phyloP scores from a whole-genome alignment of 805 yeast species.

The Wickerhamiella azymoides region DNA sequence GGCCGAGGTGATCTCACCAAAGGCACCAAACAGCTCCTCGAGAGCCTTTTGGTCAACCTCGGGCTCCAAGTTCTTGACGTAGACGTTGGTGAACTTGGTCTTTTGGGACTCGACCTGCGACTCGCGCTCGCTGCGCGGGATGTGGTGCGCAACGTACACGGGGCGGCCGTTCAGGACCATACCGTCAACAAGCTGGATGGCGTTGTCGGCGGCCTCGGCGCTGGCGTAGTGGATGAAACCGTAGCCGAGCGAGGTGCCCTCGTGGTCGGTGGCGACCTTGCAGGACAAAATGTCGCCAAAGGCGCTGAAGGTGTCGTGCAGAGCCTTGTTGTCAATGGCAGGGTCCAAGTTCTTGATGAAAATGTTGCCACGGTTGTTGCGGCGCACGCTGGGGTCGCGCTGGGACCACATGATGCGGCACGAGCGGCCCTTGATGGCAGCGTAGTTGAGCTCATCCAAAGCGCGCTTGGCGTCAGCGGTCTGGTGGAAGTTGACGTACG shows the following conservation, averaged over 20 bases:
- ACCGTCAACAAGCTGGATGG: constrained; percentile 95
- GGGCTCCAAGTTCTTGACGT: constrained; percentile 74
- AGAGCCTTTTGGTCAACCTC: constrained; percentile 50
- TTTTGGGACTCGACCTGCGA: constrained; percentile 79
- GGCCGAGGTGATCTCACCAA: constrained; percentile 74
- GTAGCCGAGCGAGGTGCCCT: constrained; percentile 85
- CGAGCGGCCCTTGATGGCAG: constrained; percentile 85
- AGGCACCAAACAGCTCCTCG: constrained; percentile 52
- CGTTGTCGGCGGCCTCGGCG: constrained; percentile 83
- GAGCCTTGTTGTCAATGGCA: constrained; percentile 95
- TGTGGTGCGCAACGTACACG: constrained; percentile 90
- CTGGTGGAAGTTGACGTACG: constrained; percentile 91
- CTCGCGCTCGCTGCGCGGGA: constrained; percentile 86
- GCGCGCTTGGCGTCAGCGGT: constrained; percentile 86
- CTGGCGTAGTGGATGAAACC: constrained; percentile 96
- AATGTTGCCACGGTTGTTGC: constrained; percentile 90
- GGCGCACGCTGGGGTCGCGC: constrained; percentile 93
- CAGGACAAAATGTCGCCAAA: constrained; percentile 93
- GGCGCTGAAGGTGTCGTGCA: constrained; percentile 94
- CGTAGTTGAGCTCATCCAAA: constrained; percentile 87
- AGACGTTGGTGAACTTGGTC: constrained; percentile 90
- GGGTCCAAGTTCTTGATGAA: constrained; percentile 98
- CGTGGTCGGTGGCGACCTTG: constrained; percentile 90
- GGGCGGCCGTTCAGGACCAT: constrained; percentile 93
- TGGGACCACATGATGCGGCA: constrained; percentile 99